phyloP scores from a whole-genome alignment of 2,329 filamentous ascomycete genomes.

The Kalaharituber pfeilii region DNA sequence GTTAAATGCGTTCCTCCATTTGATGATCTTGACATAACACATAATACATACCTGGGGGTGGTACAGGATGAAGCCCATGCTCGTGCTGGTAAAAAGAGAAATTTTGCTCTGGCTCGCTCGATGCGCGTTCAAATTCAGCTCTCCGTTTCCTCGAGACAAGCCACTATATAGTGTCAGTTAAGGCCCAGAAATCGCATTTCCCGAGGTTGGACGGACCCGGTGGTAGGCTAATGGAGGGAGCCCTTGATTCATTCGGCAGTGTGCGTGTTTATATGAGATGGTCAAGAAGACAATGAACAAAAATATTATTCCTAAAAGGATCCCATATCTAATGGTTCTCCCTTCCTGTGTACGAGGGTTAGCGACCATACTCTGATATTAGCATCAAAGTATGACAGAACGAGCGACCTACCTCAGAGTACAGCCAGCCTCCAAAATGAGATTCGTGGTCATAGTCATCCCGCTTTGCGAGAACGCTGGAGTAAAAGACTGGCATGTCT shows the following conservation, averaged over 20 bases:
- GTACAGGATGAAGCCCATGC: slow-evolving; percentile 37
- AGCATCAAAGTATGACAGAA: not conserved
- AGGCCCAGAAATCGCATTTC: not conserved
- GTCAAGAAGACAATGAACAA: slow-evolving; percentile 45
- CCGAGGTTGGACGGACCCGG: slow-evolving; percentile 32
- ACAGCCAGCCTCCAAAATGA: slow-evolving; percentile 11
- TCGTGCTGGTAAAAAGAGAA: slow-evolving; percentile 30
- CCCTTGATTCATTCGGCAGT: slow-evolving; percentile 46
- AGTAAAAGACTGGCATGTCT: not conserved
- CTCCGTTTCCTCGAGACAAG: slow-evolving; percentile 35
- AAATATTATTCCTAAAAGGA: slow-evolving; percentile 46
- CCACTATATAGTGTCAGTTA: slow-evolving; percentile 29
- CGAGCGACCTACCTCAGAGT: slow-evolving; percentile 10
- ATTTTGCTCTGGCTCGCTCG: slow-evolving; percentile 32
- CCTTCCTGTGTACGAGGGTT: slow-evolving; percentile 13
- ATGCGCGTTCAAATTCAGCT: slow-evolving; percentile 30
- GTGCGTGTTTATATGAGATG: slow-evolving; percentile 53
- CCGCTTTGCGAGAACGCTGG: slow-evolving; percentile 7
- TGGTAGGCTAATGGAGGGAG: slow-evolving; percentile 52
- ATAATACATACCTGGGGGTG: slow-evolving; percentile 29
- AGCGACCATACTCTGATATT: too few relatives aligned
- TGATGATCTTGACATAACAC: not conserved
- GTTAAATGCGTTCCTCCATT: slow-evolving; percentile 3
- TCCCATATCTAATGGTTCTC: slow-evolving; percentile 44
- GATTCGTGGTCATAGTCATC: slow-evolving; percentile 8